Base-by-base conservation (phyloP, 2,329 filamentous ascomycete species). In the Aspergillus fructus region DNA sequence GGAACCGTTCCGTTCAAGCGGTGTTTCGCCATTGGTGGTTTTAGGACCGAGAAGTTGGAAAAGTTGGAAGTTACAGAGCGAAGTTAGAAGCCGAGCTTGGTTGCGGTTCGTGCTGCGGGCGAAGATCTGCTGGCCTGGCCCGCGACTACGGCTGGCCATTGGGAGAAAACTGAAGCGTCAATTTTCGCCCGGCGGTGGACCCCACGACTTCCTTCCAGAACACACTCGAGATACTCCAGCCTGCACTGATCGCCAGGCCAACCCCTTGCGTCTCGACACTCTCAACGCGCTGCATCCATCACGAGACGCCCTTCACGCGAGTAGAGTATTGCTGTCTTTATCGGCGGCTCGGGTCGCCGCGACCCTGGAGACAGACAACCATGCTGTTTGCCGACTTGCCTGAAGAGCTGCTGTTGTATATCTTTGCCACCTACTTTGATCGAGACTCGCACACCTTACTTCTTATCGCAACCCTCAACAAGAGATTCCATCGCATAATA, bases 381-480 rank as follows among this genome's bases (percentile, higher is more conserved):
- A 57, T 57, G 55, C 19, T 37, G 24, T 53, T 57, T 43, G 40
- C 42, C 42, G 21, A 41, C 42, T 43, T 57, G 34, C 55, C 55
- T 12, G 49, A 57, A 23, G 55, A 57, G 27, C 23, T 57, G 23
- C 43, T 57, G n/a, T 24, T 39, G 33, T 33, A 45, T 13, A 40
- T 57, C 15, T 37, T 55, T 27, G 24, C 27, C 13, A 53, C 49
- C 12, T 17, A 43, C 19, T 40, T 57, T 27, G 37, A 21, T 11
- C 27, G 49, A 21, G 55, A 57, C 21, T 23, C 23, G 11, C 42
- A 47, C 11, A 49, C 49, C 13, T 33, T 57, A n/a, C 37, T 39
- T 12, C 13, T 34, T 9, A 34, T 57, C 23, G 43, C 55, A 4
- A 37, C 42, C 19, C 45, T 51, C 24, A 53, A 37, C 49, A 52